Percentiles rank a stretch among this genome's conserved stretches.
These are phyloP conservation scores for Tephrocybe sp. DNA, from an alignment of 768 basidiomycete genomes.

Conservation along the genomic window DNA sequence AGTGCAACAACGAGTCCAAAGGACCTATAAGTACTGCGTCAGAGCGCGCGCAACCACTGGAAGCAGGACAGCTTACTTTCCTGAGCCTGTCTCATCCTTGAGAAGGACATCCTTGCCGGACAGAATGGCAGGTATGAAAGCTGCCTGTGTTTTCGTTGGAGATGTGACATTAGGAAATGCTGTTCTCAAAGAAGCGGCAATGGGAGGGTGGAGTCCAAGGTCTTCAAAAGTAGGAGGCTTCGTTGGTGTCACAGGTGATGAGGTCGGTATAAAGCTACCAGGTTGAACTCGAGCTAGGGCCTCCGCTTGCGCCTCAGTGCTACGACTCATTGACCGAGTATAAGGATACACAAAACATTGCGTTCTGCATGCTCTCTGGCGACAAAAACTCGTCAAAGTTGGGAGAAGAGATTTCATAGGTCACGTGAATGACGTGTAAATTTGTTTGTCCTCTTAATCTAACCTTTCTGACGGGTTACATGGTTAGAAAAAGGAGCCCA, in stretches of 20 bases:
- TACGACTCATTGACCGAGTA: constrained; percentile 24
- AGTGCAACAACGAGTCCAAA: constrained; percentile 70
- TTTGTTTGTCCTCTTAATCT: not conserved
- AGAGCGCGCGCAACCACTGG: constrained; percentile 4
- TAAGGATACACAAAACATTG: constrained; percentile 5
- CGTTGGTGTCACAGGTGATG: not conserved
- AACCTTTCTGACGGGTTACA: not conserved
- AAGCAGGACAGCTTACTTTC: constrained; percentile 56
- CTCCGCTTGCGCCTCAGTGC: constrained; percentile 20
- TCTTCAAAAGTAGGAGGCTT: constrained; percentile 41
- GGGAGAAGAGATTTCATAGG: constrained; percentile 23
- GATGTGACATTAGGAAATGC: constrained; percentile 62
- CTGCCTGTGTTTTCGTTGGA: constrained; percentile 60
- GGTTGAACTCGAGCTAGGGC: constrained; percentile 1
- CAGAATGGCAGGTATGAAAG: constrained; percentile 63
- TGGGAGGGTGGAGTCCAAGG: constrained; percentile 49
- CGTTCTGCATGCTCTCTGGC: constrained; percentile 10
- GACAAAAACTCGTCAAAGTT: constrained; percentile 14
- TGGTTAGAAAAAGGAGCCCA: not conserved
- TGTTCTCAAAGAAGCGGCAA: constrained; percentile 47
- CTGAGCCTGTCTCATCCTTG: constrained; percentile 73
- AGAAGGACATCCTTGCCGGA: constrained; percentile 60
- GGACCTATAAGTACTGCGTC: constrained; percentile 44
- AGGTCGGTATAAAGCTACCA: not conserved
- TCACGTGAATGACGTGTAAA: constrained; percentile 11